These are phyloP conservation scores for Colletotrichum destructivum DNA, from an alignment of 2,329 filamentous ascomycete genomes.

Conservation along the genomic window DNA sequence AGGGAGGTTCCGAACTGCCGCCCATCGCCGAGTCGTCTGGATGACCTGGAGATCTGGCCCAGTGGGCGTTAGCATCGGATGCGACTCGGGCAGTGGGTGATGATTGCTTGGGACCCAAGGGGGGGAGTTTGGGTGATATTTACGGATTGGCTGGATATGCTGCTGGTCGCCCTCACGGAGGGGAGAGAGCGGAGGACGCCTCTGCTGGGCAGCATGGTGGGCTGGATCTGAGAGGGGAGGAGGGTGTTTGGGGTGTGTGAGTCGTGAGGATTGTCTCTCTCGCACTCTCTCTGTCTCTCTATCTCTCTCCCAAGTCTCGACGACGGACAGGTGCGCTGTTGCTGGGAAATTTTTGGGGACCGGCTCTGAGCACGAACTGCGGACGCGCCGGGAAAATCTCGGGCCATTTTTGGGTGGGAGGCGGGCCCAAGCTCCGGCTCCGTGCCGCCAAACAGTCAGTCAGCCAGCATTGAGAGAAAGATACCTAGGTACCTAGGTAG, in stretches of 20 bases:
- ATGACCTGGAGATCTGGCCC: slow-evolving; percentile 44
- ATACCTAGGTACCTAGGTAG: too few species aligned
- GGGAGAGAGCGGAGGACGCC: slow-evolving; percentile 58
- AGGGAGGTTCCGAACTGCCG: slow-evolving; percentile 54
- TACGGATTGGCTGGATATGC: slow-evolving; percentile 50
- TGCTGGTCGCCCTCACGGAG: slow-evolving; percentile 49
- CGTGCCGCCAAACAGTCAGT: slow-evolving; percentile 5
- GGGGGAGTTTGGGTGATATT: slow-evolving; percentile 18
- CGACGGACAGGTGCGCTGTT: slow-evolving; percentile 9
- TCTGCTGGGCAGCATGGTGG: slow-evolving; percentile 63
- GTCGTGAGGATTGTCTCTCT: slow-evolving; percentile 20
- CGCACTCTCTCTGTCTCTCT: too few species aligned
- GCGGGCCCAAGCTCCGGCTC: slow-evolving; percentile 37
- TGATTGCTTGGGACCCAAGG: too few species aligned
- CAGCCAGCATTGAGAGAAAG: too few species aligned
- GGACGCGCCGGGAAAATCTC: slow-evolving; percentile 54
- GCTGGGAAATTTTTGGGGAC: slow-evolving; percentile 50
- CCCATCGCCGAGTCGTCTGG: slow-evolving; percentile 52
- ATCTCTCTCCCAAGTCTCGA: slow-evolving; percentile 18
- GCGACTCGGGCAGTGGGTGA: neutral
- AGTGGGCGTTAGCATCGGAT: slow-evolving; percentile 17
- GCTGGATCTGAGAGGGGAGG: slow-evolving; percentile 33
- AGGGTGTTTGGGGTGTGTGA: slow-evolving; percentile 42
- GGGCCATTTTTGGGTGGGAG: slow-evolving; percentile 42
- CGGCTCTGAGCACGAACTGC: neutral